Evolutionary conservation across 352 stramenopile genomes (phyloP), one percentile per base, ranked within the genome.

Genomic region (Salisapilia sapeloensis): DNA sequence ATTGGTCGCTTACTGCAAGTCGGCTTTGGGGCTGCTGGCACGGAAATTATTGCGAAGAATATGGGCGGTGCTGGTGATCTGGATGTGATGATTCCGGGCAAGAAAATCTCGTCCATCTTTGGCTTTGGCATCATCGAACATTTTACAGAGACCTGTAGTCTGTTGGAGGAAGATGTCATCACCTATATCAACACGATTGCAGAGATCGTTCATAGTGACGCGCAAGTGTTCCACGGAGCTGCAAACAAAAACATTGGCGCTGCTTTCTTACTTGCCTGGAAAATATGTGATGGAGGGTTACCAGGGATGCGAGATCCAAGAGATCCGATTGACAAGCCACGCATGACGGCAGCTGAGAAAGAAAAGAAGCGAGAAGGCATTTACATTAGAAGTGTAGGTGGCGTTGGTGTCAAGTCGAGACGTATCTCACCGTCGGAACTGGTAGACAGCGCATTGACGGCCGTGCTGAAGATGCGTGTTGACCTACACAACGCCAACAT

Each of bases 171-270:
- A 38, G 89, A 97, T 46, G 77, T 97, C 2, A 96, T 97, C 64
- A 97, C 79, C 31, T 96, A 97, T 56, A 95, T 98, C 38, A 98
- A 98, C 49, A 96, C 81, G 21, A 87, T 98, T 40, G 93, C 92
- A 2, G 72, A 83, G 26, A 96, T 98, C 37, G 72, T 98, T 11
- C 92, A 98, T 40, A 62, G 83, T 18, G 86, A 96, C 42, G 81
- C 92, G 1, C 92, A 94, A 42, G 47, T 87, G 4, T 97, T 90
- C 62, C 79, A 90, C 25, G 91, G 91, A 18, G 84, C 92, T 24
- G 93, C 85, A 26, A 97, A 98, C 50, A 97, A 97, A 48, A 98
- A 97, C 61, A 86, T 98, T 22, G 92, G 92, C 15, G 57, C 74
- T 8, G 71, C 86, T 1, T 97, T 97, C 42, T 43, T 97, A 7